Percentiles rank a stretch among this genome's conserved stretches.
These are phyloP conservation scores for Nothopassalora personata DNA, from an alignment of 2,329 filamentous ascomycete genomes.

Conservation along the genomic window DNA sequence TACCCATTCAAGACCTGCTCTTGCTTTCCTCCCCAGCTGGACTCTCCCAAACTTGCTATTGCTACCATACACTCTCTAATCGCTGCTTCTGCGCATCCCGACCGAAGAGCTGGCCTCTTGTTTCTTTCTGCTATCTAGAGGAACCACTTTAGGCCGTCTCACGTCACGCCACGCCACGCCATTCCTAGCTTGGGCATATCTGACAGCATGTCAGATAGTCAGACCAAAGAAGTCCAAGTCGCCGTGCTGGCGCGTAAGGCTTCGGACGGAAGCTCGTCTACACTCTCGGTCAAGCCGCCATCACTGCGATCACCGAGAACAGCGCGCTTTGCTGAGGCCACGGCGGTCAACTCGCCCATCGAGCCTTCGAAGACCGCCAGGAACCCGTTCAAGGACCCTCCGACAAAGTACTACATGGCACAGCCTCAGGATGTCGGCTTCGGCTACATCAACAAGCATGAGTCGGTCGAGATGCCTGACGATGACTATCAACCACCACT, in stretches of 20 bases:
- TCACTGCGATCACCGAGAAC: slow-evolving; percentile 54
- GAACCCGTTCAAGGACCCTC: slow-evolving; percentile 56
- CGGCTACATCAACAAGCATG: slow-evolving; percentile 68
- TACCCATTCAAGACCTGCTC: slow-evolving; percentile 3
- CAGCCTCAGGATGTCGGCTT: slow-evolving; percentile 82
- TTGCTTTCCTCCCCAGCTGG: slow-evolving; percentile 17
- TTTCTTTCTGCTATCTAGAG: slow-evolving; percentile 23
- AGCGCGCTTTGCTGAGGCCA: slow-evolving; percentile 76
- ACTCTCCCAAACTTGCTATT: slow-evolving; percentile 16
- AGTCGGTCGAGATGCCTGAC: slow-evolving; percentile 54
- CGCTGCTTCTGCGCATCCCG: slow-evolving; percentile 17
- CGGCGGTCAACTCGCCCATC: slow-evolving; percentile 70
- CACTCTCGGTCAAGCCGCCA: slow-evolving; percentile 22
- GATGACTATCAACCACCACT: slow-evolving; percentile 38
- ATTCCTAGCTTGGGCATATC: slow-evolving; percentile 26
- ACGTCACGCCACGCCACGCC: slow-evolving; percentile 27
- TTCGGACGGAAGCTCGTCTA: slow-evolving; percentile 28
- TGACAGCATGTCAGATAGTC: slow-evolving; percentile 44
- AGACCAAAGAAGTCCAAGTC: slow-evolving; percentile 40
- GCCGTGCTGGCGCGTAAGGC: slow-evolving; percentile 36
- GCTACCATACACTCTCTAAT: slow-evolving; percentile 11
- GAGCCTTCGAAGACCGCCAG: slow-evolving; percentile 47
- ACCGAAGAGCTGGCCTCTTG: slow-evolving; percentile 31
- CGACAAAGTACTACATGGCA: slow-evolving; percentile 52
- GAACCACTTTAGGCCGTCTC: slow-evolving; percentile 22